Evolutionary conservation across 2,329 filamentous ascomycete genomes (phyloP).

Genomic region (Venturia aucupariae): DNA sequence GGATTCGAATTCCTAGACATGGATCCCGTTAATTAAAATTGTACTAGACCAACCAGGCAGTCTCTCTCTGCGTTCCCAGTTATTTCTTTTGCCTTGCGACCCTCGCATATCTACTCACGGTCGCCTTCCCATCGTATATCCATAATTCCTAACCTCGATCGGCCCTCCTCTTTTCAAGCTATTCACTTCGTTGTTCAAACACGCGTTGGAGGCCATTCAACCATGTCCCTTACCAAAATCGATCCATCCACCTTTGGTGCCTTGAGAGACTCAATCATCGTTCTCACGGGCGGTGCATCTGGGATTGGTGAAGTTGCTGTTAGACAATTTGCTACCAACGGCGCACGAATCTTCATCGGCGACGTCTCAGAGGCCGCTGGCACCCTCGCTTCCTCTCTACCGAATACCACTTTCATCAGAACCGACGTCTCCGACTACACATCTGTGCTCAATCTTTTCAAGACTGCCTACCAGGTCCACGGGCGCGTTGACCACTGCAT

Average conservation of each 20-base stretch:
- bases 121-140: too few species aligned
- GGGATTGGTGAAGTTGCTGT: conserved; percentile 51
- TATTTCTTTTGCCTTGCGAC: too few species aligned
- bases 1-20: not conserved
- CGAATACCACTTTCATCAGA: not conserved
- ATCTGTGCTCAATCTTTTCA: conserved; percentile 25
- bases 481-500: conserved; percentile 28
- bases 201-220: not conserved
- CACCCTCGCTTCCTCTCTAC: not conserved
- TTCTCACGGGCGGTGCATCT: conserved; percentile 41
- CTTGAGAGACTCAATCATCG: not conserved
- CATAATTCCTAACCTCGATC: too few species aligned
- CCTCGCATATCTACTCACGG: too few species aligned
- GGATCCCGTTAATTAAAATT: too few species aligned
- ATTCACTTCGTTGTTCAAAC: not conserved
- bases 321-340: conserved; percentile 40
- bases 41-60: too few species aligned
- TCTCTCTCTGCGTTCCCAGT: too few species aligned
- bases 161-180: too few species aligned
- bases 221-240: not conserved
- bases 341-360: conserved; percentile 46
- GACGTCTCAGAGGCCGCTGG: conserved; percentile 32
- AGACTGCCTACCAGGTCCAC: conserved; percentile 14
- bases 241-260: not conserved
- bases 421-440: not conserved